Evolutionary conservation across 176 grass and related monocot species (phyloP).

Genomic region (Avena sativa): DNA sequence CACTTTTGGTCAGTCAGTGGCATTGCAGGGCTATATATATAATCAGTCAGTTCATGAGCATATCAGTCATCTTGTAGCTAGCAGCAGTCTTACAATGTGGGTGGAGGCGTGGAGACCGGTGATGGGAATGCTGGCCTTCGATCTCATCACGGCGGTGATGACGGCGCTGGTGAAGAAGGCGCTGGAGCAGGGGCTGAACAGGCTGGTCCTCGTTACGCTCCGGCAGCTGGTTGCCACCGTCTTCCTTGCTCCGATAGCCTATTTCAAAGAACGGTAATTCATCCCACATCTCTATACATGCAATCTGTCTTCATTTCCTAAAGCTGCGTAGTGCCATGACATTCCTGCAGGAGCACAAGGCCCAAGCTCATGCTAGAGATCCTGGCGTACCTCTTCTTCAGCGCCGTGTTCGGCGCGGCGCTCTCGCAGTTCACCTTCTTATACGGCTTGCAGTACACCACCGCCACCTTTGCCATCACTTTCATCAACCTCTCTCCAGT

Average conservation of each 20-base stretch:
- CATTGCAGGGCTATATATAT: constrained; percentile 25
- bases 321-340: not conserved
- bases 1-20: constrained; percentile 36
- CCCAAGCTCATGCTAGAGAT: constrained; percentile 76
- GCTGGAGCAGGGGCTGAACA: constrained; percentile 64
- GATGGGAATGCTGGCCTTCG: constrained; percentile 63
- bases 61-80: constrained; percentile 17
- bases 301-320: not conserved
- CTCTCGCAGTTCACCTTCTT: constrained; percentile 81
- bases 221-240: constrained; percentile 71
- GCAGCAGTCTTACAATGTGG: constrained; percentile 16
- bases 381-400: constrained; percentile 75
- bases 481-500: constrained; percentile 83
- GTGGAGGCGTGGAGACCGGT: constrained; percentile 49
- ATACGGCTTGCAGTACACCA: constrained; percentile 69
- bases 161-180: constrained; percentile 72
- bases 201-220: constrained; percentile 67
- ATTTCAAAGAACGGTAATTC: constrained; percentile 69
- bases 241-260: constrained; percentile 78
- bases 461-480: constrained; percentile 77
- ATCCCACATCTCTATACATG: not conserved
- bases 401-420: constrained; percentile 68
- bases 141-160: constrained; percentile 61
- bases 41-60: not conserved
- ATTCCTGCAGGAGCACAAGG: constrained; percentile 66